Evolutionary conservation across 2,329 filamentous ascomycete species (phyloP), one percentile per base, ranked within the genome.

Genomic region (Trichoderma semiorbis): DNA sequence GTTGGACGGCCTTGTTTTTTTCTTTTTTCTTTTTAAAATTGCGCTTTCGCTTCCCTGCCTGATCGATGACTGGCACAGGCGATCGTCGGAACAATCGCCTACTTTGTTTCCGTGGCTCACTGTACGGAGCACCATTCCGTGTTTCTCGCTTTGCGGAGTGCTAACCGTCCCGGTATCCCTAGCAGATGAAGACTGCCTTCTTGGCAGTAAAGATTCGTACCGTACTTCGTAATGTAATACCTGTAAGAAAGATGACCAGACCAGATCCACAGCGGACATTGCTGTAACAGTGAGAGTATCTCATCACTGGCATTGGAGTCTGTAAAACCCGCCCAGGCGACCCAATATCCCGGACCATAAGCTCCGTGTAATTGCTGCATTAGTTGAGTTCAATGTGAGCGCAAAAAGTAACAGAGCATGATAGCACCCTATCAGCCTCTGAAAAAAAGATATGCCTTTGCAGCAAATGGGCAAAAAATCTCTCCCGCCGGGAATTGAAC

Each of bases 401-500:
- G 14, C 21, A 57, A 39, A 57, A 18, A 1, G 5, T 7, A 67
- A 53, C 21, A 34, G 10, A 11, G 5, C 32, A 36, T 4, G 30
- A 61, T 61, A 43, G 24, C 12, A 10, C 16, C 3, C 34, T 47
- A 14, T 16, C 39, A 1, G 16, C 39, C 26, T 8, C 10, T 16
- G 0, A 34, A 28, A 14, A 12, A 26, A 34, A 5, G 11, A 50
- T 24, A 39, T 21, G 24, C 8, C n/a, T n/a, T 60, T 14, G 7
- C 5, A 28, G 55, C 21, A 32, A 30, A 34, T 18, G 3, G 10
- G 55, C 68, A 60, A 62, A 66, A 67, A 68, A 71, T 14, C 74
- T 74, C 74, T 74, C 74, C 74, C 74, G 74, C 74, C 74, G 74
- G 74, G 74, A 74, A 74, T 74, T 74, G 74, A 74, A 74, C 74